Conservation (phyloP, 2,329 filamentous ascomycete species). For the Lachnellula hyalina region DNA sequence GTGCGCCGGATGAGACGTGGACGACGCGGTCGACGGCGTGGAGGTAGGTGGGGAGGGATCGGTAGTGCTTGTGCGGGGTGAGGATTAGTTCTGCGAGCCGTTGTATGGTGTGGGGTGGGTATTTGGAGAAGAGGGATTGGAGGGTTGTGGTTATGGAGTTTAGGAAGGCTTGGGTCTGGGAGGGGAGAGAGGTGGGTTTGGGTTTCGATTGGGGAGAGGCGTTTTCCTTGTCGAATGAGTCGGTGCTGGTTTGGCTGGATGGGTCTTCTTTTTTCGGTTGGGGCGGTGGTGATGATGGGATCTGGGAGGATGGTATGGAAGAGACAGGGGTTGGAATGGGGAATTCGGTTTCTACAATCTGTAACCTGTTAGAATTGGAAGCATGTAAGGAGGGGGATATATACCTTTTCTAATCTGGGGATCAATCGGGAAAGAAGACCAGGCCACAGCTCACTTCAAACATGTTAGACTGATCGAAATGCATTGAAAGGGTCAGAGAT, state of each 20-base stretch:
- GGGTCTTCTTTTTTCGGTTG: slow-evolving; percentile 38
- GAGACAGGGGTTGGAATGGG: slow-evolving; percentile 42
- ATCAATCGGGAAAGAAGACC: slow-evolving; percentile 35
- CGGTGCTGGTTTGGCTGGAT: slow-evolving; percentile 16
- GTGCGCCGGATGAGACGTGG: slow-evolving; percentile 77
- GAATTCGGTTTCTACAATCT: slow-evolving; percentile 20
- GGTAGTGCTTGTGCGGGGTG: slow-evolving; percentile 72
- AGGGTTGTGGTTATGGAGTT: slow-evolving; percentile 57
- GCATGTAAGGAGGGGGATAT: not conserved
- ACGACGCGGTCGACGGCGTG: slow-evolving; percentile 87
- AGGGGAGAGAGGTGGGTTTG: slow-evolving; percentile 49
- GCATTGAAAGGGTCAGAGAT: slow-evolving; percentile 8
- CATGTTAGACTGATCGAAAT: slow-evolving; percentile 9
- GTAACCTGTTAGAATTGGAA: not conserved
- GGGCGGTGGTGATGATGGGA: slow-evolving; percentile 50
- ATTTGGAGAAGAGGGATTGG: slow-evolving; percentile 58
- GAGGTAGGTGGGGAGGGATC: slow-evolving; percentile 75
- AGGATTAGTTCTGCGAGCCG: slow-evolving; percentile 83
- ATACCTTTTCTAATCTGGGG: slow-evolving; percentile 33
- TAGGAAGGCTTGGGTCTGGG: slow-evolving; percentile 58
- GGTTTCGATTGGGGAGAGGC: slow-evolving; percentile 39
- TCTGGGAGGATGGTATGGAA: slow-evolving; percentile 37
- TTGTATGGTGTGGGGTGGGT: slow-evolving; percentile 90
- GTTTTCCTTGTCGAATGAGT: slow-evolving; percentile 55
- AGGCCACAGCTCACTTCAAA: slow-evolving; percentile 36